Base-by-base conservation (phyloP, 1,139 yeast genomes). In the Geotrichum klebahnii region DNA sequence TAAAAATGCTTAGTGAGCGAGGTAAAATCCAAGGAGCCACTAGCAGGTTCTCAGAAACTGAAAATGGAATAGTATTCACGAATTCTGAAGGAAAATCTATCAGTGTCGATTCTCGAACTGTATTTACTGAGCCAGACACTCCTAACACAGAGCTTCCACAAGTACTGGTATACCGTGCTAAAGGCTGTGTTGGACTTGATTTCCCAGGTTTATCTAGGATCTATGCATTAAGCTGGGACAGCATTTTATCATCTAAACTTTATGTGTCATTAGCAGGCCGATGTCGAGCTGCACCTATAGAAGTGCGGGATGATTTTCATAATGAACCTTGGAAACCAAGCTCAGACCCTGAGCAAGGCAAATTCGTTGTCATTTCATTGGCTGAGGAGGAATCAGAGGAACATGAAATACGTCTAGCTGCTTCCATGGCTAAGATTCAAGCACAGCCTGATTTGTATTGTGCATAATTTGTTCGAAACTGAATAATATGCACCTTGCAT, bases 161-260 rank as follows among this genome's bases (percentile, higher is more conserved):
- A 16, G 46, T 47, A 2, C 23, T 47, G 28, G 24, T 52, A 1
- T 43, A 40, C 24, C 43, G 54, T 5, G 52, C 52, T 12, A 37
- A 32, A 5, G 44, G 43, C 23, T 44, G 23, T 10, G 42, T 36
- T 2, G 58, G 58, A 2, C 44, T 55, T 20, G 53, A 54, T 35
- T 54, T 52, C 33, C 56, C 55, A 2, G 56, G 53, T 12, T 53
- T 55, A 17, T 16, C 34, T 26, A 22, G 51, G 31, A 50, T 55
- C 41, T 55, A 50, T 37, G 51, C 46, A 1, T 19, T 55, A 22
- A 37, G 53, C n/a, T 55, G 57, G 58, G 53, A 52, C 42, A 49
- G 51, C 37, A 28, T 52, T 19, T 32, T 43, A 10, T 43, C 50
- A 14, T 33, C 55, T 2, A 48, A 46, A 33, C 41, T 46, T 3